phyloP scores from a whole-genome alignment of 1,284 basidiomycete genomes.

The Naganishia sp. region DNA sequence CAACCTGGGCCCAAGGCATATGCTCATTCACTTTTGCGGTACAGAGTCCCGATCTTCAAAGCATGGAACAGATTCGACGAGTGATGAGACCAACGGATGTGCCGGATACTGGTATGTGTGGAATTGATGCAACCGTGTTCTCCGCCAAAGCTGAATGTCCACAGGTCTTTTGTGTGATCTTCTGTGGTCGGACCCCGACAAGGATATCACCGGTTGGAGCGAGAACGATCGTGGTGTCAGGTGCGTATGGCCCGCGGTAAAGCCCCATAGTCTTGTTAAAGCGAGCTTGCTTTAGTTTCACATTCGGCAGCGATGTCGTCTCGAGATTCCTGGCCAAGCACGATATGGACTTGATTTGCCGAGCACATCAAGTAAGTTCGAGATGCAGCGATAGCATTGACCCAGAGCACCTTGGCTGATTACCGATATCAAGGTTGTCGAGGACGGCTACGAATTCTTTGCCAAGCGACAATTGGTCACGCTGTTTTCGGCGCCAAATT shows the following conservation, averaged over 20 bases:
- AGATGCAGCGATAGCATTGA: not conserved
- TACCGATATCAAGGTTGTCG: conserved; percentile 72
- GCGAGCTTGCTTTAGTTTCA: conserved; percentile 38
- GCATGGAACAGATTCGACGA: conserved; percentile 99
- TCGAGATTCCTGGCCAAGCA: conserved; percentile 98
- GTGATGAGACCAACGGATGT: conserved; percentile 99
- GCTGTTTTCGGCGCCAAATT: conserved; percentile 96
- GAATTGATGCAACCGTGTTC: not conserved
- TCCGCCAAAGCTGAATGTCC: not conserved
- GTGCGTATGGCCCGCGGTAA: not conserved
- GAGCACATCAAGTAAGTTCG: conserved; percentile 84
- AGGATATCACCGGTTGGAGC: conserved; percentile 98
- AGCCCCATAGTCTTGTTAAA: conserved; percentile 61
- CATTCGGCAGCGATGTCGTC: conserved; percentile 94
- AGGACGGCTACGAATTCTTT: conserved; percentile 99
- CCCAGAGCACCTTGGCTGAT: not conserved
- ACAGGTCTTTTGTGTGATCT: conserved; percentile 88
- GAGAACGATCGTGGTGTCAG: conserved; percentile 99
- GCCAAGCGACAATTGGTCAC: conserved; percentile 97
- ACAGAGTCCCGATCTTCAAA: conserved; percentile 93
- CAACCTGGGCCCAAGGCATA: not conserved
- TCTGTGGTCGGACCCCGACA: conserved; percentile 98
- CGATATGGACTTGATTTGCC: conserved; percentile 98
- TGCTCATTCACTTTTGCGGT: conserved; percentile 55
- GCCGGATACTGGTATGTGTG: conserved; percentile 82